Percentiles rank a stretch among this genome's conserved stretches.
These are phyloP conservation scores for Boletus nobilissimus DNA, from an alignment of 1,284 basidiomycete species.

Conservation along the genomic window DNA sequence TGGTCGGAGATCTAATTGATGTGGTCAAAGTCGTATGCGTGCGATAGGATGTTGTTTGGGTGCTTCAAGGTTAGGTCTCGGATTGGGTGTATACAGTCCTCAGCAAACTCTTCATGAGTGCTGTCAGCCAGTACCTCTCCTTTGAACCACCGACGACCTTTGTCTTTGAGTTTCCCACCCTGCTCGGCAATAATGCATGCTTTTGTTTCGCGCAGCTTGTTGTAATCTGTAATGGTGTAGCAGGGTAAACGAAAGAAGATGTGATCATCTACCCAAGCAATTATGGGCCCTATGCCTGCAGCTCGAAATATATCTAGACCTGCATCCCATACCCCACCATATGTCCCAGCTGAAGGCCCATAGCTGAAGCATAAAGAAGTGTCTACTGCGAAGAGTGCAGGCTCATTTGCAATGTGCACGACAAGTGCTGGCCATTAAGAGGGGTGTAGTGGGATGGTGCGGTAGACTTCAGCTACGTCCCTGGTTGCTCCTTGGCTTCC, in stretches of 20 bases:
- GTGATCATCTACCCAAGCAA: constrained; percentile 22
- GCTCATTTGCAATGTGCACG: not conserved
- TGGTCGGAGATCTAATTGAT: not conserved
- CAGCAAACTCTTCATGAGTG: not conserved
- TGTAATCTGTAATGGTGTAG: not conserved
- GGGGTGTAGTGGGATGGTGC: constrained; percentile 8
- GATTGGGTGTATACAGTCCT: not conserved
- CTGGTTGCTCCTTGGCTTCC: not conserved
- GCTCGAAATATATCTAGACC: constrained; percentile 10
- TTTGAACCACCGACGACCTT: constrained; percentile 2
- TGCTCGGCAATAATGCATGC: not conserved
- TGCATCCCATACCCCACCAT: constrained; percentile 48
- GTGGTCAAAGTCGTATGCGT: not conserved
- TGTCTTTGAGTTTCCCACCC: not conserved
- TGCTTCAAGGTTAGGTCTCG: not conserved
- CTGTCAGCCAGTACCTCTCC: not conserved
- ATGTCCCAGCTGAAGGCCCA: constrained; percentile 45
- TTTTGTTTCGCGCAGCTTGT: not conserved
- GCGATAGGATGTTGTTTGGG: not conserved
- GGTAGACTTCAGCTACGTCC: constrained; percentile 19
- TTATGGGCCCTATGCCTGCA: constrained; percentile 1
- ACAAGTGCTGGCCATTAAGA: constrained; percentile 15
- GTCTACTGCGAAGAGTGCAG: constrained; percentile 1
- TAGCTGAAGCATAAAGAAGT: constrained; percentile 35
- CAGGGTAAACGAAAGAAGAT: not conserved